Conservation (phyloP, 495 filamentous ascomycete species). For the Neurospora intermedia region DNA sequence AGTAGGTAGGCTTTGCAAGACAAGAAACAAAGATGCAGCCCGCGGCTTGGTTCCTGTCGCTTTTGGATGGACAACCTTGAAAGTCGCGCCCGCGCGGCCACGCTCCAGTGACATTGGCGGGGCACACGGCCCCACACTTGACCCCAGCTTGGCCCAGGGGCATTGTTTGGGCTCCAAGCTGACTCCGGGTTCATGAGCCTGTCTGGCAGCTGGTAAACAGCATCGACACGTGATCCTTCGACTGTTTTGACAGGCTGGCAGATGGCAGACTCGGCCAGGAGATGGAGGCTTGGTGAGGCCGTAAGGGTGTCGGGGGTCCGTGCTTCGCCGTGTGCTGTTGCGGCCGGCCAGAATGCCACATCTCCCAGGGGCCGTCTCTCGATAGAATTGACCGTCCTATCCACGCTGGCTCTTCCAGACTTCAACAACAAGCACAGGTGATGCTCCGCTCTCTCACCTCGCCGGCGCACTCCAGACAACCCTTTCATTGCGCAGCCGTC, state of each 20-base stretch:
- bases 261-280: constrained; percentile 6
- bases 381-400: constrained; percentile 18
- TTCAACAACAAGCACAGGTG: constrained; percentile 13
- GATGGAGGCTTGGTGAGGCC: neutral
- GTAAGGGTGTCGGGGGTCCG: neutral
- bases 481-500: constrained; percentile 3
- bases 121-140: constrained; percentile 9
- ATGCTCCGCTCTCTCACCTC: constrained; percentile 16
- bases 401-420: constrained; percentile 14
- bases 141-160: neutral
- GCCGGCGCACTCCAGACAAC: constrained; percentile 9
- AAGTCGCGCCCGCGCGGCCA: constrained; percentile 1
- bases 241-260: constrained; percentile 2
- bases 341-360: constrained; percentile 24
- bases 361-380: constrained; percentile 20
- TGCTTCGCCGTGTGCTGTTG: neutral
- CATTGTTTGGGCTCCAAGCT: neutral
- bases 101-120: constrained; percentile 12
- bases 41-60: neutral
- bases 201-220: neutral
- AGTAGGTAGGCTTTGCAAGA: neutral
- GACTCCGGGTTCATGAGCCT: neutral
- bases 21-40: neutral
- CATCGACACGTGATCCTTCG: constrained; percentile 12
- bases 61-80: constrained; percentile 11